A percentile compares a stretch with the other conserved stretches of the same genome.
Evolutionary conservation across 148 eudicot genomes (phyloP).

Genomic region (Chenopodium quinoa): DNA sequence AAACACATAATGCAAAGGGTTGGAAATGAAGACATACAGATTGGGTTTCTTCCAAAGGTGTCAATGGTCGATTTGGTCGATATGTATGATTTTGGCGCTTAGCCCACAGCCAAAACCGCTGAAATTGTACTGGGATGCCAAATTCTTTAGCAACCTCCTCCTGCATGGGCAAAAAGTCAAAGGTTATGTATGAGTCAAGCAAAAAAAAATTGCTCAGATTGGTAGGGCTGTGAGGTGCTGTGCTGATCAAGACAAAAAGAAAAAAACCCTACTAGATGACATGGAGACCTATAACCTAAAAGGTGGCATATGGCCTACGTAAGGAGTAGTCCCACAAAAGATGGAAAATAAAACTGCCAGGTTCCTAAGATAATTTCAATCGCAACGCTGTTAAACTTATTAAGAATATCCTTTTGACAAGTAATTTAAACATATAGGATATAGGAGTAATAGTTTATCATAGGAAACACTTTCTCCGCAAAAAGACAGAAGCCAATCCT

Average conservation of each 20-base stretch:
- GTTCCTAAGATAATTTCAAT: not conserved
- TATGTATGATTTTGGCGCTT: constrained; percentile 93
- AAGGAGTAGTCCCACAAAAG: not conserved
- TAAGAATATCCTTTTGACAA: not conserved
- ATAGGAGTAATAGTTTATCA: not conserved
- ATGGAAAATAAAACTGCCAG: not conserved
- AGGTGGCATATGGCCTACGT: not conserved
- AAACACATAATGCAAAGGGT: not conserved
- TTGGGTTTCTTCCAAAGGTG: constrained; percentile 67
- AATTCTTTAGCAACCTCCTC: constrained; percentile 92
- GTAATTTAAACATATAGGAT: not conserved
- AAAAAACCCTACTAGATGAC: not conserved
- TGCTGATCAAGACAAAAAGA: not conserved
- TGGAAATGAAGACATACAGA: constrained; percentile 39
- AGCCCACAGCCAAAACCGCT: constrained; percentile 91
- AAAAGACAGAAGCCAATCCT: not conserved
- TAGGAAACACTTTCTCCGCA: not conserved
- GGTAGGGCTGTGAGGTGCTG: not conserved
- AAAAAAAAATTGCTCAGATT: not conserved
- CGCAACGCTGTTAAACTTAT: not conserved
- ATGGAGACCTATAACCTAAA: not conserved
- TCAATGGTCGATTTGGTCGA: constrained; percentile 82
- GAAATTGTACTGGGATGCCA: constrained; percentile 79
- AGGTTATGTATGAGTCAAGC: not conserved
- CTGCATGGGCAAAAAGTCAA: constrained; percentile 36